Conservation (phyloP, 495 filamentous ascomycete genomes). For the Daldinia decipiens region DNA sequence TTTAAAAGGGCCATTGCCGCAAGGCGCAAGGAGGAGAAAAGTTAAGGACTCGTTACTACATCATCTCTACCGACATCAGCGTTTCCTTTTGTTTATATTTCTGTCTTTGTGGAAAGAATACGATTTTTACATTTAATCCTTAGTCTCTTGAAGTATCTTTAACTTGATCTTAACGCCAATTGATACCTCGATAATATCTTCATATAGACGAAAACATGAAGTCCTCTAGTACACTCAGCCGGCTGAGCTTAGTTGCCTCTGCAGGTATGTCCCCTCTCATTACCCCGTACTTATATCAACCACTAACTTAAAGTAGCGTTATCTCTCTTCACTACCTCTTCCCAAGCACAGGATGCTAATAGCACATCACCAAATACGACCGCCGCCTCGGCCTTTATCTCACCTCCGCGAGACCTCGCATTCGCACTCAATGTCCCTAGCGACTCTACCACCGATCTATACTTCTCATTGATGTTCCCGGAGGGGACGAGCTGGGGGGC, state of each 20-base stretch:
- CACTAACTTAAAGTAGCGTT: slow-evolving; percentile 23
- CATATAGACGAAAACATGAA: slow-evolving; percentile 22
- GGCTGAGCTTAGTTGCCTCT: slow-evolving; percentile 37
- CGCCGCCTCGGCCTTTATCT: slow-evolving; percentile 51
- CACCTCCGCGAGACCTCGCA: slow-evolving; percentile 51
- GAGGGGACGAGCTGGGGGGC: slow-evolving; percentile 56
- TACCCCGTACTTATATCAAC: background rate
- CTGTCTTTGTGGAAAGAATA: slow-evolving; percentile 26
- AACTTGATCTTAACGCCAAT: background rate
- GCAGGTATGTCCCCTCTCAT: slow-evolving; percentile 10
- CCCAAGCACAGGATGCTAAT: slow-evolving; percentile 33
- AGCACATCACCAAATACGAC: slow-evolving; percentile 21
- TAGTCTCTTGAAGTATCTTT: background rate
- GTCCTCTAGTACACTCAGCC: slow-evolving; percentile 31
- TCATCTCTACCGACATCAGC: background rate
- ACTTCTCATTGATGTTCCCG: slow-evolving; percentile 60
- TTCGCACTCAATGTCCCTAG: slow-evolving; percentile 59
- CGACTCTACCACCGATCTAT: slow-evolving; percentile 55
- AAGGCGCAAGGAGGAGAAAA: slow-evolving; percentile 7
- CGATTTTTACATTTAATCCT: slow-evolving; percentile 25
- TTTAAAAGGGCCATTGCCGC: slow-evolving; percentile 18
- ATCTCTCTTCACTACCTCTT: slow-evolving; percentile 24
- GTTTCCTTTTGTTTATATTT: slow-evolving; percentile 17
- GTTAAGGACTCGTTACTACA: background rate
- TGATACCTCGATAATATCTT: background rate